A percentile compares a stretch with the other conserved stretches of the same genome.
phyloP scores from a whole-genome alignment of 2,329 filamentous ascomycete genomes.

The Penicillium sp. region DNA sequence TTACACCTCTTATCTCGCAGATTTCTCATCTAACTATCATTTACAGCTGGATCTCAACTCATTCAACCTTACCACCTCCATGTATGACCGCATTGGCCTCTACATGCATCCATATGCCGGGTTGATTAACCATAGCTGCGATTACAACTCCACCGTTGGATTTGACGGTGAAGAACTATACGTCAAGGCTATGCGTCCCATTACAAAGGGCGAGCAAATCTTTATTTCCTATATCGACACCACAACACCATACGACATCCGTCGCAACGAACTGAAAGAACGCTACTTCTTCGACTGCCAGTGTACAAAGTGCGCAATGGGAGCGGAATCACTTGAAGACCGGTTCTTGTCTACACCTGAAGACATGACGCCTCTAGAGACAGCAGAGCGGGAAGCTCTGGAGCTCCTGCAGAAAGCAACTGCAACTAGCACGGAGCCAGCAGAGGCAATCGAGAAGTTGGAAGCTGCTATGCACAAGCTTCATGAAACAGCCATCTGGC shows the following conservation, averaged over 20 bases:
- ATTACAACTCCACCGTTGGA: conserved; percentile 57
- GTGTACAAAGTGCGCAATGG: conserved; percentile 51
- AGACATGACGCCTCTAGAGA: conserved; percentile 16
- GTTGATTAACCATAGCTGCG: conserved; percentile 61
- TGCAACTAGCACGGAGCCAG: conserved; percentile 15
- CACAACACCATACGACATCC: conserved; percentile 50
- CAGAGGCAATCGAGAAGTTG: conserved; percentile 36
- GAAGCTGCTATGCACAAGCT: conserved; percentile 43
- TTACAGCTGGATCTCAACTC: conserved; percentile 56
- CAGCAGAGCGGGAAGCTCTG: conserved; percentile 22
- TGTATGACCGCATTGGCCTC: conserved; percentile 59
- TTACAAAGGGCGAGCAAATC: conserved; percentile 56
- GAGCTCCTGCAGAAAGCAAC: conserved; percentile 26
- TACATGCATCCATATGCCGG: conserved; percentile 55
- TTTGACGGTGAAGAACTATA: conserved; percentile 54
- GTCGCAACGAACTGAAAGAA: conserved; percentile 52
- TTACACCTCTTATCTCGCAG: not conserved
- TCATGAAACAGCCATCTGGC: conserved; percentile 43
- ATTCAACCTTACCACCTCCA: conserved; percentile 55
- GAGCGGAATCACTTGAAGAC: conserved; percentile 19
- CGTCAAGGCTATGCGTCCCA: conserved; percentile 53
- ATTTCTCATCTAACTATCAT: not conserved
- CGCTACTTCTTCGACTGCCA: conserved; percentile 60
- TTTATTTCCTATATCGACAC: conserved; percentile 62
- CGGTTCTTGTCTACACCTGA: conserved; percentile 13